Percentiles rank a stretch among this genome's conserved stretches.
phyloP scores from a whole-genome alignment of 768 basidiomycete genomes.

The Grammothele lineata region DNA sequence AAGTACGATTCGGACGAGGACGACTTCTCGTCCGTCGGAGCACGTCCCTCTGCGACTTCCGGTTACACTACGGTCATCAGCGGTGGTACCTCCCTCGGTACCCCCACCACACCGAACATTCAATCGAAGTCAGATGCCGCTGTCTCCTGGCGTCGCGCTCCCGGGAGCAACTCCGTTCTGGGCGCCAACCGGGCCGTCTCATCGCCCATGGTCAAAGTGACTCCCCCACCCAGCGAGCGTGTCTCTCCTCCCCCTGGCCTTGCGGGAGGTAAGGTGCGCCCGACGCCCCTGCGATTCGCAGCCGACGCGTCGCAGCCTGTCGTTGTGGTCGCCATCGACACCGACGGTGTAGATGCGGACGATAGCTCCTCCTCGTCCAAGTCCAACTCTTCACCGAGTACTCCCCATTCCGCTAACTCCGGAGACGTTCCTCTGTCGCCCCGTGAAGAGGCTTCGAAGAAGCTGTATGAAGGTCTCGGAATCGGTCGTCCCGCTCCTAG shows the following conservation, averaged over 20 bases:
- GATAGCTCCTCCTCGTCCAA: slow-evolving; percentile 53
- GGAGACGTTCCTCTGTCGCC: slow-evolving; percentile 56
- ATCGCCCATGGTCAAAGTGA: slow-evolving; percentile 51
- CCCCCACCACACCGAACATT: slow-evolving; percentile 36
- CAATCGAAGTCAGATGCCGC: slow-evolving; percentile 75
- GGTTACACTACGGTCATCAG: slow-evolving; percentile 64
- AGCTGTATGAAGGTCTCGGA: slow-evolving; percentile 85
- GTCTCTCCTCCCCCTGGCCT: slow-evolving; percentile 45
- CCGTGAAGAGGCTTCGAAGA: slow-evolving; percentile 84
- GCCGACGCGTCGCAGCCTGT: slow-evolving; percentile 36
- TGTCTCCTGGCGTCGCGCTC: slow-evolving; percentile 77
- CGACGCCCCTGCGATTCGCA: slow-evolving; percentile 50
- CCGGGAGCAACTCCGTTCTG: slow-evolving; percentile 64
- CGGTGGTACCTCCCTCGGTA: slow-evolving; percentile 68
- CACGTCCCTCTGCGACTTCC: slow-evolving; percentile 48
- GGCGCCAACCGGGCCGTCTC: slow-evolving; percentile 59
- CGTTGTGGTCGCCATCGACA: slow-evolving; percentile 45
- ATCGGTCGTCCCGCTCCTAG: slow-evolving; percentile 63
- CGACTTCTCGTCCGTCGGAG: slow-evolving; percentile 19
- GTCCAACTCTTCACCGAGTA: slow-evolving; percentile 64
- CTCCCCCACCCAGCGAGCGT: slow-evolving; percentile 64
- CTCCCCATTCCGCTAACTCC: slow-evolving; percentile 68
- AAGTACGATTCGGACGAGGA: slow-evolving; percentile 43
- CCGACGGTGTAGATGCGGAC: slow-evolving; percentile 44
- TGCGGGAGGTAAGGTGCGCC: slow-evolving; percentile 39